Percentiles rank a stretch among this genome's conserved stretches.
Evolutionary conservation across 2,329 filamentous ascomycete genomes (phyloP).

Genomic region (Alternaria sp.): DNA sequence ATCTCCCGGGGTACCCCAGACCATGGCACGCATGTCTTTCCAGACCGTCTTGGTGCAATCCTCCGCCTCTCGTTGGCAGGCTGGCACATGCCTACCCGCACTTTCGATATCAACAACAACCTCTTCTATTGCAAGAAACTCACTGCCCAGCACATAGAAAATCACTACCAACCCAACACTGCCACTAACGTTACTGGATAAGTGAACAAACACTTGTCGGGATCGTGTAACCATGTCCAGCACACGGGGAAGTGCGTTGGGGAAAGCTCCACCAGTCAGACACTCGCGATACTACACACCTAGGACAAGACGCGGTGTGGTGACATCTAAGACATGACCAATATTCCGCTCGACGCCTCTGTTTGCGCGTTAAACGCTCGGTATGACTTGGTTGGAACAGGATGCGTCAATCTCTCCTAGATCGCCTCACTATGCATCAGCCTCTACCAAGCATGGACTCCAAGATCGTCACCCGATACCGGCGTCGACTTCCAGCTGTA

Average conservation of each 20-base stretch:
- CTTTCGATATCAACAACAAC: conserved; percentile 9
- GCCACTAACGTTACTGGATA: not conserved
- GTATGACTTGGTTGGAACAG: not conserved
- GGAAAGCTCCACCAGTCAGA: not conserved
- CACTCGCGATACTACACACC: not conserved
- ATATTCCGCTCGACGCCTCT: not conserved
- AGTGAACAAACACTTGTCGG: conserved; percentile 1
- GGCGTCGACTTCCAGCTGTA: not conserved
- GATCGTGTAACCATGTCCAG: not conserved
- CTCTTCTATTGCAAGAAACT: not conserved
- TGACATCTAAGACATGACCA: not conserved
- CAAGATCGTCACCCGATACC: conserved; percentile 8
- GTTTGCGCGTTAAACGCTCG: conserved; percentile 4
- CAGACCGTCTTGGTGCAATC: conserved; percentile 12
- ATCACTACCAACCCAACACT: not conserved
- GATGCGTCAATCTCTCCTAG: not conserved
- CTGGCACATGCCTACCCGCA: conserved; percentile 7
- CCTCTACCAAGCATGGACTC: not conserved
- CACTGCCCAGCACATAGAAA: not conserved
- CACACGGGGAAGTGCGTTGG: not conserved
- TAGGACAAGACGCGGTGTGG: not conserved
- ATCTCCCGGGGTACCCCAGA: conserved; percentile 19
- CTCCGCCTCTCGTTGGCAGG: conserved; percentile 2
- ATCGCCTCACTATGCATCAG: conserved; percentile 7
- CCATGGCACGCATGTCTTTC: conserved; percentile 10